Conservation (phyloP, 495 filamentous ascomycete species). For the Hypoxylon subgilvum region DNA sequence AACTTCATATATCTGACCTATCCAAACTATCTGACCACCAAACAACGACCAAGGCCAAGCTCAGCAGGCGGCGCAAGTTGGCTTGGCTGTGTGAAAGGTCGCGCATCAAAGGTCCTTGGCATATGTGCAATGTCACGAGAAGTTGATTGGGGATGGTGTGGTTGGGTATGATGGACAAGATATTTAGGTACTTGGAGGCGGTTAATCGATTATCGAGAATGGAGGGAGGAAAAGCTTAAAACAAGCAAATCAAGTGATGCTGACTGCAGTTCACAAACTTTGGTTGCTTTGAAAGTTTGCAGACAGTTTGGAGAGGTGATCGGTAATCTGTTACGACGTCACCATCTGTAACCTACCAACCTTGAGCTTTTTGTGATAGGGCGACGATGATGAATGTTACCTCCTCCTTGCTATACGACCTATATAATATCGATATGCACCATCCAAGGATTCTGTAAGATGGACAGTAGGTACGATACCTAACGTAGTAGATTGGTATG, state of each 20-base stretch:
- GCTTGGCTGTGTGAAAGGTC: constrained; percentile 31
- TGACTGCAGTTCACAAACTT: constrained; percentile 27
- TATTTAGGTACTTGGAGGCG: constrained; percentile 4
- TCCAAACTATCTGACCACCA: constrained; percentile 23
- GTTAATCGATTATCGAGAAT: constrained; percentile 20
- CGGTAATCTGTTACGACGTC: constrained; percentile 26
- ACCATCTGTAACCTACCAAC: constrained; percentile 12
- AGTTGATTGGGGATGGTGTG: constrained; percentile 36
- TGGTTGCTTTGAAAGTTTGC: constrained; percentile 12
- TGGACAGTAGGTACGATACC: too few species aligned
- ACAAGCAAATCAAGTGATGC: constrained; percentile 25
- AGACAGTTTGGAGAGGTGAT: too few species aligned
- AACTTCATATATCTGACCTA: too few species aligned
- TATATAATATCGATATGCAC: too few species aligned
- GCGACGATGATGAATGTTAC: too few species aligned
- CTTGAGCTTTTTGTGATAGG: too few species aligned
- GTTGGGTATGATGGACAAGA: constrained; percentile 27
- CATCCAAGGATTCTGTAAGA: too few species aligned
- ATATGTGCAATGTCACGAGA: constrained; percentile 37
- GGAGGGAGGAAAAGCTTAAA: constrained; percentile 26
- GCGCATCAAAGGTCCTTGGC: constrained; percentile 32
- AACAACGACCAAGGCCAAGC: constrained; percentile 37
- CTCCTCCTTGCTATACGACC: too few species aligned
- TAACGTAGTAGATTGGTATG: background rate
- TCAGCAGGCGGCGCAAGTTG: constrained; percentile 5